These are phyloP conservation scores for Persicaria maculosa DNA, from an alignment of 148 eudicot genomes.

Conservation along the genomic window DNA sequence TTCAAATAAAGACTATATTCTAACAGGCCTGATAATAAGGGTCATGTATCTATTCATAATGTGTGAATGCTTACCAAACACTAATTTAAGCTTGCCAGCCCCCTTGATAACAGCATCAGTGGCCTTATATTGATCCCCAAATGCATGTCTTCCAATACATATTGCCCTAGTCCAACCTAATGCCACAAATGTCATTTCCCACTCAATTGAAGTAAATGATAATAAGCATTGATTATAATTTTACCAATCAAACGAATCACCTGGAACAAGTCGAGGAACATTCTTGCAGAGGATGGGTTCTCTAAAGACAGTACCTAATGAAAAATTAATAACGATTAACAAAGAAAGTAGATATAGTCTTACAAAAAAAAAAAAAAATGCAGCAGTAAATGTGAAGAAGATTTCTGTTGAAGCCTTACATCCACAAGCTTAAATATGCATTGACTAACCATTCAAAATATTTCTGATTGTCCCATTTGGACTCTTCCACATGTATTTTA, in stretches of 20 bases:
- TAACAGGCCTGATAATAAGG: neutral
- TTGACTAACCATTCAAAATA: constrained; percentile 67
- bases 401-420: neutral
- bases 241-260: constrained; percentile 17
- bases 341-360: constrained; percentile 4
- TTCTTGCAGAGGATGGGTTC: constrained; percentile 90
- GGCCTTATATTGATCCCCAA: constrained; percentile 91
- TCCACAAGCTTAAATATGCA: neutral
- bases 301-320: constrained; percentile 79
- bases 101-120: constrained; percentile 87
- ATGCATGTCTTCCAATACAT: constrained; percentile 97
- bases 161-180: constrained; percentile 88
- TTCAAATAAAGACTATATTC: neutral
- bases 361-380: neutral
- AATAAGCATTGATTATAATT: neutral
- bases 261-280: constrained; percentile 71
- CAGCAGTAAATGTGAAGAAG: constrained; percentile 3
- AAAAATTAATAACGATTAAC: constrained; percentile 1
- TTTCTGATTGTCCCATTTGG: constrained; percentile 95
- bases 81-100: constrained; percentile 82
- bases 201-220: neutral
- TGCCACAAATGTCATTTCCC: neutral
- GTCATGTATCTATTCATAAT: neutral
- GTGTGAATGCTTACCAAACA: constrained; percentile 50
- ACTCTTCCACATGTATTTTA: constrained; percentile 89